These are phyloP conservation scores for Clarireedia homoeocarpa DNA, from an alignment of 2,329 filamentous ascomycete genomes.

Conservation along the genomic window DNA sequence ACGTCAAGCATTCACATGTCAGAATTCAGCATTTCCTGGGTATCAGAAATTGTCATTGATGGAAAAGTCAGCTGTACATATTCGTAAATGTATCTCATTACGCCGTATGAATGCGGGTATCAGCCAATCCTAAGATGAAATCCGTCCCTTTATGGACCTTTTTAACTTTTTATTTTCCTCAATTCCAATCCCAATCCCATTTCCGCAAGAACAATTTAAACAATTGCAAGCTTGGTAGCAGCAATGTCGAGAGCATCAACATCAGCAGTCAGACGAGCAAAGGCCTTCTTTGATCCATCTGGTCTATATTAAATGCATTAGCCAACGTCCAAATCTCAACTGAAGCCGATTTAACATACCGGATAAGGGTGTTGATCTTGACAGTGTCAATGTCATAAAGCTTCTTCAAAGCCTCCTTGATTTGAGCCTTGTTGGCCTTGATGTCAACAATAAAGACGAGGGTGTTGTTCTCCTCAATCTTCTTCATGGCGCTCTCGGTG, in stretches of 20 bases:
- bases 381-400: conserved; percentile 96
- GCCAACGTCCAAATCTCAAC: not conserved
- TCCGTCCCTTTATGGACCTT: not conserved
- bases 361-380: conserved; percentile 99
- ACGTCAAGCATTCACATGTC: not conserved
- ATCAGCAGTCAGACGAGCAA: conserved; percentile 88
- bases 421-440: conserved; percentile 99
- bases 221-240: conserved; percentile 96
- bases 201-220: conserved; percentile 52
- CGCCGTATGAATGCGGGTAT: conserved; percentile 28
- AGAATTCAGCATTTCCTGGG: not conserved
- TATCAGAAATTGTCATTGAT: conserved; percentile 6
- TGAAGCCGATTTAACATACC: conserved; percentile 46
- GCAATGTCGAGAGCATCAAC: conserved; percentile 99
- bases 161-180: conserved; percentile 14
- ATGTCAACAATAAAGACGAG: conserved; percentile 95
- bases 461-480: conserved; percentile 99
- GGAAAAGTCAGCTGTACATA: conserved; percentile 12
- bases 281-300: conserved; percentile 98
- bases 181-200: conserved; percentile 35
- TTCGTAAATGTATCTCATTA: conserved; percentile 26
- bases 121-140: conserved; percentile 15
- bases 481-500: conserved; percentile 99
- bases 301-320: conserved; percentile 47
- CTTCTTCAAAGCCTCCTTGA: conserved; percentile 97